A percentile compares a stretch with the other conserved stretches of the same genome.
These are phyloP conservation scores for Aspergillus sp. DNA, from an alignment of 2,329 filamentous ascomycete species.

Conservation along the genomic window DNA sequence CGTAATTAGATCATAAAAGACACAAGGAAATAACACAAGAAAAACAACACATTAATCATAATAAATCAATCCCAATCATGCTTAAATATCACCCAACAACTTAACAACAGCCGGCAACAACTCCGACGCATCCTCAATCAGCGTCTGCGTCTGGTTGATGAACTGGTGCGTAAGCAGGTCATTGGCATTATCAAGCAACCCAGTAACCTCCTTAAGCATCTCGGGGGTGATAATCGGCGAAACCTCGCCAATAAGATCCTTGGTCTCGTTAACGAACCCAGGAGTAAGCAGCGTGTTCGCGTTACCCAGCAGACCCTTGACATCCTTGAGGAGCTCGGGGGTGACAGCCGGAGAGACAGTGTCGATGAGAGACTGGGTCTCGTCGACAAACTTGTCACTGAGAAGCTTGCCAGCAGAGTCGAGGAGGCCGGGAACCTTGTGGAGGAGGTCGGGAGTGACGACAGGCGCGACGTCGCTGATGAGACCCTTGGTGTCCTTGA, in stretches of 20 bases:
- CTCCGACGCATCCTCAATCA: conserved; percentile 25
- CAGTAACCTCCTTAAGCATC: conserved; percentile 19
- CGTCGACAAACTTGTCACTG: conserved; percentile 20
- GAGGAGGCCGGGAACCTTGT: conserved; percentile 16
- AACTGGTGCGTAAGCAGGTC: conserved; percentile 14
- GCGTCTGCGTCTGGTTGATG: conserved; percentile 21
- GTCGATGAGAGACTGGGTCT: conserved; percentile 15
- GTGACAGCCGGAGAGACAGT: conserved; percentile 17
- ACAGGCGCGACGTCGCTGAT: conserved; percentile 17
- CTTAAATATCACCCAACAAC: conserved; percentile 14
- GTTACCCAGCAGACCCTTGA: conserved; percentile 25
- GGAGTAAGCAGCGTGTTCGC: conserved; percentile 24
- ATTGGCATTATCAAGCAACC: conserved; percentile 13
- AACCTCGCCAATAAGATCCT: conserved; percentile 20
- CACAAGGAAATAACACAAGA: too few species aligned
- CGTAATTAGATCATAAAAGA: too few species aligned
- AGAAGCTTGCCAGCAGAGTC: conserved; percentile 20
- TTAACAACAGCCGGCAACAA: conserved; percentile 23
- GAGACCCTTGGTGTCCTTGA: conserved; percentile 17
- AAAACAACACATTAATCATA: too few species aligned
- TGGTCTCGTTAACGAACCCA: conserved; percentile 24
- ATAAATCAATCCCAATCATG: too few species aligned
- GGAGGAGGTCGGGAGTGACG: conserved; percentile 17
- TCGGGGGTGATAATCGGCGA: conserved; percentile 22
- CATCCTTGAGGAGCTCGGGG: conserved; percentile 21